Base-by-base conservation (phyloP, 106 monocot genomes). In the Platanthera guangdongensis region DNA sequence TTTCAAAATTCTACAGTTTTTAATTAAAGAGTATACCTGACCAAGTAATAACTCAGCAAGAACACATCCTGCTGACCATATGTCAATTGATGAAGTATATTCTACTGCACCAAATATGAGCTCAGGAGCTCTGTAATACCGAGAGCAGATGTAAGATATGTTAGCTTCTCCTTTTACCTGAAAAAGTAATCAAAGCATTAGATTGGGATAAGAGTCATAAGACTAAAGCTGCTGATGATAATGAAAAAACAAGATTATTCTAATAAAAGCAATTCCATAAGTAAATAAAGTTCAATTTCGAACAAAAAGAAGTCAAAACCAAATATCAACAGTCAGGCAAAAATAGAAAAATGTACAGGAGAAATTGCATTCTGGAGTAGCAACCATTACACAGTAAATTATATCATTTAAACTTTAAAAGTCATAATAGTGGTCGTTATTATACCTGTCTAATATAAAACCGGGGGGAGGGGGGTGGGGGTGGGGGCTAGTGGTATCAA, bases 1-100 rank as follows among this genome's bases (percentile, higher is more conserved):
- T 52, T 22, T 19, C 4, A 51, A 62, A 8, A 51, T 51, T 25
- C 77, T 72, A 62, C 50, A 51, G 8, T 6, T 51, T 76, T 69
- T 48, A 50, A 48, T 74, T 63, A 57, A 67, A n/a, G 3, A 39
- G 25, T 9, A 32, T 67, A 67, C 95, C 95, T 92, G 95, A 15
- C 95, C 95, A 85, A 95, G 95, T 70, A 95, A 89, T 72, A 95
- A 76, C 70, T 95, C 95, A n/a, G 95, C 95, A 77, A 95, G 95
- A 82, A 95, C 92, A 86, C 95, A 95, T 47, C 95, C 95, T 48
- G 95, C 92, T 60, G 95, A 95, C 95, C 95, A 95, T 74, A 95
- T 92, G 80, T 95, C 95, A 80, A 95, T 95, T 14, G 95, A 86
- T 57, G 92, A 92, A 13, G 92, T 90, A 78, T 95, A 95, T 68